phyloP scores from a whole-genome alignment of 805 yeast genomes.

The Cyberlindnera samutprakarnensis region DNA sequence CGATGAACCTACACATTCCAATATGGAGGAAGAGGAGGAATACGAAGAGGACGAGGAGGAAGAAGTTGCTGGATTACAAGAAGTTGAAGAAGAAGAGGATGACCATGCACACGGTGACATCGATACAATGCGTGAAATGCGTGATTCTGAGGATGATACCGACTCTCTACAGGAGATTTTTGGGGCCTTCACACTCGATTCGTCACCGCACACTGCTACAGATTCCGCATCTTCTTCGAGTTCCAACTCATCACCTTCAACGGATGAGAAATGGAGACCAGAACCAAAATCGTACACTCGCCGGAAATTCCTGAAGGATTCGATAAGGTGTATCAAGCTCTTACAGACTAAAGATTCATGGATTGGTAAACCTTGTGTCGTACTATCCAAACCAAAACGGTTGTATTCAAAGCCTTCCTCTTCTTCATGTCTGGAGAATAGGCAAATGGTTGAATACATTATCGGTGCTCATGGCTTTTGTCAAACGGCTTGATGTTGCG shows the following conservation, averaged over 20 bases:
- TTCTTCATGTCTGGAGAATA: conserved; percentile 3
- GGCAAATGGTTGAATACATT: conserved; percentile 5
- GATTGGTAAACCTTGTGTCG: conserved; percentile 33
- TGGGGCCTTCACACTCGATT: conserved; percentile 2
- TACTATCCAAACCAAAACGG: conserved; percentile 4
- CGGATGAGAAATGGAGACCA: conserved; percentile 40
- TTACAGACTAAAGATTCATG: conserved; percentile 44
- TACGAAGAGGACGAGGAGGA: conserved; percentile 22
- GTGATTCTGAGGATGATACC: conserved; percentile 13
- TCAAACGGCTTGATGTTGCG: background rate
- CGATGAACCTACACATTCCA: conserved; percentile 22
- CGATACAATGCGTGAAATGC: conserved; percentile 17
- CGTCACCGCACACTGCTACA: too few species aligned
- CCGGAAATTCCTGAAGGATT: conserved; percentile 39
- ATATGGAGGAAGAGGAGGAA: conserved; percentile 19
- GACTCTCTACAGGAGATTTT: conserved; percentile 15
- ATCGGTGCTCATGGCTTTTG: conserved; percentile 10
- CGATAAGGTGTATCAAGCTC: conserved; percentile 50
- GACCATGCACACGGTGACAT: conserved; percentile 13
- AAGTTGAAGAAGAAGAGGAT: conserved; percentile 6
- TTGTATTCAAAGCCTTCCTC: conserved; percentile 5
- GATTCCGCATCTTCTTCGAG: background rate
- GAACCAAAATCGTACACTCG: conserved; percentile 27
- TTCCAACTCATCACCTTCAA: background rate
- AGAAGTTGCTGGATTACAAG: conserved; percentile 7